Conservation (phyloP, 345 rosid genomes). For the Ceriops decandra region DNA sequence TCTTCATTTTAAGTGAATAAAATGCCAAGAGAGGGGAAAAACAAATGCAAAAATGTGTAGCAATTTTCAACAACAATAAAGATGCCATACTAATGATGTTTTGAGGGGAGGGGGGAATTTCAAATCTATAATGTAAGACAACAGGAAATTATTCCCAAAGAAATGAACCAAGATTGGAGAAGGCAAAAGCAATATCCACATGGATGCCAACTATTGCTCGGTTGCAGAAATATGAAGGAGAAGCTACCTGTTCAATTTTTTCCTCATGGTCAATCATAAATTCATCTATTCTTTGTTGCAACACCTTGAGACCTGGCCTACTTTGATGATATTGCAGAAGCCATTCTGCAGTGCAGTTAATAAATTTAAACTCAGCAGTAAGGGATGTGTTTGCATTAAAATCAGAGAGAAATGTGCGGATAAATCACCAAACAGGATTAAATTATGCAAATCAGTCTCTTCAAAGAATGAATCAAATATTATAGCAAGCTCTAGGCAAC, state of each 20-base stretch:
- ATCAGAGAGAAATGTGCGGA: neutral
- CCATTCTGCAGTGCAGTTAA: constrained; percentile 61
- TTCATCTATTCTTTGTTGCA: constrained; percentile 78
- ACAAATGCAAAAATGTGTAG: neutral
- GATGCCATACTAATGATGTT: neutral
- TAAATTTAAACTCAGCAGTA: constrained; percentile 13
- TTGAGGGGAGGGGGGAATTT: no score
- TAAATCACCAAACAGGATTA: neutral
- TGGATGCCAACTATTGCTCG: neutral
- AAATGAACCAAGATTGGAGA: neutral
- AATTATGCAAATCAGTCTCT: neutral
- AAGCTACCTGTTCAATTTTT: constrained; percentile 65
- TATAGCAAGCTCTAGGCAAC: neutral
- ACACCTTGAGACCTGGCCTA: constrained; percentile 68
- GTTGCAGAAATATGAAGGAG: neutral
- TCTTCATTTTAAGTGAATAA: neutral
- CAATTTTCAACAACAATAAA: neutral
- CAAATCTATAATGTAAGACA: no score
- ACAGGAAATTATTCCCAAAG: neutral
- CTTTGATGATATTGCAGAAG: constrained; percentile 58
- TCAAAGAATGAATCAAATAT: neutral
- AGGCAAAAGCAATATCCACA: neutral
- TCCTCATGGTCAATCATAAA: constrained; percentile 68
- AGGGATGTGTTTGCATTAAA: neutral
- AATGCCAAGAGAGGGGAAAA: neutral